Conservation (phyloP, 75 land plant species). For the Sequoia sempervirens region DNA sequence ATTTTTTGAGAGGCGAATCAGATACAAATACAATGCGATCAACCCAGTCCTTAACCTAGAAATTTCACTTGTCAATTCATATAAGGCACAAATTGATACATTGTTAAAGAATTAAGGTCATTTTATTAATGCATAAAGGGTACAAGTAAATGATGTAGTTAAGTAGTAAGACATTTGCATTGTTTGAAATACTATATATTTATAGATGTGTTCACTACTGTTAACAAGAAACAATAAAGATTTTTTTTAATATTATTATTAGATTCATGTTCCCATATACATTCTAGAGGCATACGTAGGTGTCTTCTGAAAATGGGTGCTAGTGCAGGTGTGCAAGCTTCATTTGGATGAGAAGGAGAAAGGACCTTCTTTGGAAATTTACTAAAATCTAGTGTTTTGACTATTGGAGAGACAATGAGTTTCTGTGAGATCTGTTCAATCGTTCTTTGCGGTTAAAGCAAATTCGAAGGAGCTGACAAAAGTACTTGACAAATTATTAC, state of each 20-base stretch:
- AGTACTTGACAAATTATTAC: constrained; percentile 96
- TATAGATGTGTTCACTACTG: too few species aligned
- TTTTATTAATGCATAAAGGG: not conserved
- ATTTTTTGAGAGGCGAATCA: constrained; percentile 89
- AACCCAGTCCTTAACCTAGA: constrained; percentile 90
- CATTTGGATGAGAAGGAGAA: not conserved
- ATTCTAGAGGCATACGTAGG: not conserved
- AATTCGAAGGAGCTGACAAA: constrained; percentile 91
- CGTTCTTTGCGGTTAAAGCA: constrained; percentile 78
- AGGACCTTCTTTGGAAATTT: constrained; percentile 94
- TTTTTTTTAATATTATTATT: not conserved
- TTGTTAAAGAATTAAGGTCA: not conserved
- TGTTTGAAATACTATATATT: too few species aligned
- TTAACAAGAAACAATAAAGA: not conserved
- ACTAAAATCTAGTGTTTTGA: constrained; percentile 91
- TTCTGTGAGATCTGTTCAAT: constrained; percentile 90
- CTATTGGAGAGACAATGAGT: constrained; percentile 93
- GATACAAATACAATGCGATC: constrained; percentile 61
- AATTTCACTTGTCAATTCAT: not conserved
- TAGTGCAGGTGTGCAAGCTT: not conserved
- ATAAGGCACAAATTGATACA: not conserved
- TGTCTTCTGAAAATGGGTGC: not conserved
- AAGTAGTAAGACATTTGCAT: not conserved
- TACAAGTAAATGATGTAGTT: not conserved
- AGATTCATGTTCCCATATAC: too few species aligned